A percentile compares a stretch with the other conserved stretches of the same genome.
These are phyloP conservation scores for Blastocrithidia nonstop DNA, from an alignment of 208 protist genomes.

Conservation along the genomic window DNA sequence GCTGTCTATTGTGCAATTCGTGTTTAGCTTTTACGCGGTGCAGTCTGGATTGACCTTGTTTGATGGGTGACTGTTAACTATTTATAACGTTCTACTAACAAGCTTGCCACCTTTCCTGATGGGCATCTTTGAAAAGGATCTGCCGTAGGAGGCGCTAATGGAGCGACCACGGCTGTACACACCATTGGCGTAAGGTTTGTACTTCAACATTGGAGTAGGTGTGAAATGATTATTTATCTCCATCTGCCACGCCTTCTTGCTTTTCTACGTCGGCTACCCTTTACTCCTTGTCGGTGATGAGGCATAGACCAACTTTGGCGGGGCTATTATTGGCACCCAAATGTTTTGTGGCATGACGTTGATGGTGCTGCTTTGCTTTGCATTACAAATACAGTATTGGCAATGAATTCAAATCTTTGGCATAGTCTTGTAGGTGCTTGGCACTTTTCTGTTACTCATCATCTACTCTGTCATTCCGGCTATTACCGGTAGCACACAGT, in stretches of 20 bases:
- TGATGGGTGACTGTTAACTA: slow-evolving; percentile 76
- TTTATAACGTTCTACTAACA: slow-evolving; percentile 83
- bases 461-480: slow-evolving; percentile 45
- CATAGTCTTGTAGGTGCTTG: slow-evolving; percentile 24
- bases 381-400: slow-evolving; percentile 59
- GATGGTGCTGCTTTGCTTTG: slow-evolving; percentile 48
- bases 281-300: slow-evolving; percentile 10
- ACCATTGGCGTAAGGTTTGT: slow-evolving; percentile 41
- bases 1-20: slow-evolving; percentile 80
- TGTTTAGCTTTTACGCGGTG: slow-evolving; percentile 75
- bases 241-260: slow-evolving; percentile 25
- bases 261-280: slow-evolving; percentile 60
- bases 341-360: slow-evolving; percentile 53
- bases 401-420: slow-evolving; percentile 48
- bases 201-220: slow-evolving; percentile 43
- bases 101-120: slow-evolving; percentile 79
- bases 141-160: slow-evolving; percentile 54
- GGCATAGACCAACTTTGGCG: slow-evolving; percentile 19
- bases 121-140: slow-evolving; percentile 87
- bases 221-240: slow-evolving; percentile 44
- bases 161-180: slow-evolving; percentile 58
- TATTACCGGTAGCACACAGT: slow-evolving; percentile 20
- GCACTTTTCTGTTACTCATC: slow-evolving; percentile 30
- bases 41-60: slow-evolving; percentile 86
- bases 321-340: slow-evolving; percentile 35